These are phyloP conservation scores for Paratinospora sagittata DNA, from an alignment of 164 flowering plant genomes.

Conservation along the genomic window DNA sequence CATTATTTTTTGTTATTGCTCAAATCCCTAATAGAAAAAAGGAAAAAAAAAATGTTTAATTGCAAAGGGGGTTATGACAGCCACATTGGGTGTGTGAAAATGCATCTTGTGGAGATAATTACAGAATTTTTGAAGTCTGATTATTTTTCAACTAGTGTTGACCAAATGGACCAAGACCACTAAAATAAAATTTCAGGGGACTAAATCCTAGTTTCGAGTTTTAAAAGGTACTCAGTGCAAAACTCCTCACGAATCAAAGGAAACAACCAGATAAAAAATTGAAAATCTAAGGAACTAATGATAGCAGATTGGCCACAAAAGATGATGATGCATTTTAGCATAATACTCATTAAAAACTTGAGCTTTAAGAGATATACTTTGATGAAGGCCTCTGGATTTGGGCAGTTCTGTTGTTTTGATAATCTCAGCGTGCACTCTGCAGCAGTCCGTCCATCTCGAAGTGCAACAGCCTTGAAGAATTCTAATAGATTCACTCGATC, in stretches of 20 bases:
- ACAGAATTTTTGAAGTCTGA: neutral
- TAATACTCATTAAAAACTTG: neutral
- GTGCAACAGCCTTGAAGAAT: constrained; percentile 66
- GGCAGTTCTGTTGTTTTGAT: constrained; percentile 58
- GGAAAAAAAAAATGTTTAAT: neutral
- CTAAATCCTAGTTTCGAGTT: neutral
- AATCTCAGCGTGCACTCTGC: constrained; percentile 55
- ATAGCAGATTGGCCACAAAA: too few relatives aligned
- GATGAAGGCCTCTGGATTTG: constrained; percentile 54
- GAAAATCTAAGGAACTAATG: neutral
- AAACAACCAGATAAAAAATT: neutral
- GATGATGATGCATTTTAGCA: too few relatives aligned
- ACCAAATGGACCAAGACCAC: neutral
- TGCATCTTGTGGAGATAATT: neutral
- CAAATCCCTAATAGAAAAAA: too few relatives aligned
- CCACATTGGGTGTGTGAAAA: neutral
- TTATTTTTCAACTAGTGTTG: neutral
- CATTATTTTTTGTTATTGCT: too few relatives aligned
- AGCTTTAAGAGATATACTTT: constrained; percentile 33
- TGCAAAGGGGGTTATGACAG: neutral
- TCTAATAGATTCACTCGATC: constrained; percentile 48
- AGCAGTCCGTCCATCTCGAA: constrained; percentile 60
- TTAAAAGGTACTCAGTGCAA: neutral
- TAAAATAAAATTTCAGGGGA: neutral
- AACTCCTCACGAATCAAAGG: neutral